Percentiles rank a stretch among this genome's conserved stretches.
phyloP scores from a whole-genome alignment of 305 asterid species.

The Fraxinus sp. region DNA sequence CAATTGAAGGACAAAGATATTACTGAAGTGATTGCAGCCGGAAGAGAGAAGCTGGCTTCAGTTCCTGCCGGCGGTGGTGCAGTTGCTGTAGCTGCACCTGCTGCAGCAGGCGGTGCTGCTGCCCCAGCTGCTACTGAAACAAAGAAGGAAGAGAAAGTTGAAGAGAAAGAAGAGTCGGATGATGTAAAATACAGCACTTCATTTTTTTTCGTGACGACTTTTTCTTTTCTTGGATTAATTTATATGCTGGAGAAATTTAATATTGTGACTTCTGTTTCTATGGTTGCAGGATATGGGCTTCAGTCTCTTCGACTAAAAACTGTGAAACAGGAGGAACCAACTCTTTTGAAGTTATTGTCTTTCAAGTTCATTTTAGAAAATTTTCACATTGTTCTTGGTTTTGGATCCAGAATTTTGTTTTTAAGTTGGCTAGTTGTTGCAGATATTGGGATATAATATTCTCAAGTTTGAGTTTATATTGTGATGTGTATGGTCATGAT shows the following conservation, averaged over 20 bases:
- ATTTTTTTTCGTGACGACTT: too few species aligned
- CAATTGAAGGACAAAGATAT: conserved; percentile 38
- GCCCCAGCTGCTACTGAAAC: conserved; percentile 35
- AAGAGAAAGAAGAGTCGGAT: conserved; percentile 44
- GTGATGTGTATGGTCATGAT: neutral
- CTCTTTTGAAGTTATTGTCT: neutral
- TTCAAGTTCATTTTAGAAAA: conserved; percentile 21
- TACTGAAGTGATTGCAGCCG: conserved; percentile 39
- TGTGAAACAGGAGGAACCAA: neutral
- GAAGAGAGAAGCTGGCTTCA: conserved; percentile 46
- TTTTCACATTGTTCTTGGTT: conserved; percentile 8
- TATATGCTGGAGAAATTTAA: neutral
- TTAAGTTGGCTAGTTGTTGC: conserved; percentile 1
- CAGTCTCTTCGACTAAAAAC: conserved; percentile 34
- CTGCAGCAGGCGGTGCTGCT: conserved; percentile 29
- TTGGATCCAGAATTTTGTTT: conserved; percentile 28
- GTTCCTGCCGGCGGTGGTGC: conserved; percentile 43
- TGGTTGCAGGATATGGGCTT: conserved; percentile 38
- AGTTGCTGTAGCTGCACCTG: conserved; percentile 29
- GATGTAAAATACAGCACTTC: conserved; percentile 24
- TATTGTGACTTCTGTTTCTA: neutral
- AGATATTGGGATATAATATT: conserved; percentile 19
- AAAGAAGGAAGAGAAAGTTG: conserved; percentile 37
- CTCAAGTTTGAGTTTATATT: neutral
- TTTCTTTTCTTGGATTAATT: neutral